Evolutionary conservation across 345 rosid species (phyloP).

Genomic region (Eucalyptus marginata): DNA sequence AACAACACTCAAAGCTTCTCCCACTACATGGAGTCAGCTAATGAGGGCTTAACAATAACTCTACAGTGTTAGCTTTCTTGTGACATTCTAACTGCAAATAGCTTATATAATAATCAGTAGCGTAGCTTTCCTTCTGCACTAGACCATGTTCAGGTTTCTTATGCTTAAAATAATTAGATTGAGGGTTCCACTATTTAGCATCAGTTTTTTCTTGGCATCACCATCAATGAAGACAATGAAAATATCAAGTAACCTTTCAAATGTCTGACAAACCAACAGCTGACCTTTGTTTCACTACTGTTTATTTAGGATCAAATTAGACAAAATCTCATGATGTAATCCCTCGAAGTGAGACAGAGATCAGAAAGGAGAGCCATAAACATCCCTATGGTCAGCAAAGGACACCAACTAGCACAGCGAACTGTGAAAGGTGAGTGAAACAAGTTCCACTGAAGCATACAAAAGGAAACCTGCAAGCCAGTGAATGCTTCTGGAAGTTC

Average conservation of each 20-base stretch:
- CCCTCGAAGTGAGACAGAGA: background rate
- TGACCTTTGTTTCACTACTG: background rate
- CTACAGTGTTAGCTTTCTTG: background rate
- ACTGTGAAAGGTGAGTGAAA: background rate
- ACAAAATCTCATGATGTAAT: background rate
- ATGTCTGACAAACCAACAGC: background rate
- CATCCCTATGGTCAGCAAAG: background rate
- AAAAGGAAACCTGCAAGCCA: conserved; percentile 66
- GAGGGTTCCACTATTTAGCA: background rate
- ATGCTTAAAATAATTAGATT: background rate
- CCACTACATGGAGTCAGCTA: background rate
- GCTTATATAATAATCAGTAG: background rate
- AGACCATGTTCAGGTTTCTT: background rate
- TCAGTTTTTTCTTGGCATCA: background rate
- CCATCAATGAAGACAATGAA: background rate
- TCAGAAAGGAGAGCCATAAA: background rate
- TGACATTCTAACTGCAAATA: background rate
- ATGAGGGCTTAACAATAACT: background rate
- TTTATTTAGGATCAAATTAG: background rate
- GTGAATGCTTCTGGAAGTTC: conserved; percentile 95
- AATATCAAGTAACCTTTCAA: background rate
- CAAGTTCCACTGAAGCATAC: background rate
- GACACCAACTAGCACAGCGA: background rate
- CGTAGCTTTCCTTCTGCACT: background rate
- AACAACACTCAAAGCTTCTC: background rate